A percentile compares a stretch with the other conserved stretches of the same genome.
Evolutionary conservation across 75 land plant genomes (phyloP).

Genomic region (Cupressus sempervirens): DNA sequence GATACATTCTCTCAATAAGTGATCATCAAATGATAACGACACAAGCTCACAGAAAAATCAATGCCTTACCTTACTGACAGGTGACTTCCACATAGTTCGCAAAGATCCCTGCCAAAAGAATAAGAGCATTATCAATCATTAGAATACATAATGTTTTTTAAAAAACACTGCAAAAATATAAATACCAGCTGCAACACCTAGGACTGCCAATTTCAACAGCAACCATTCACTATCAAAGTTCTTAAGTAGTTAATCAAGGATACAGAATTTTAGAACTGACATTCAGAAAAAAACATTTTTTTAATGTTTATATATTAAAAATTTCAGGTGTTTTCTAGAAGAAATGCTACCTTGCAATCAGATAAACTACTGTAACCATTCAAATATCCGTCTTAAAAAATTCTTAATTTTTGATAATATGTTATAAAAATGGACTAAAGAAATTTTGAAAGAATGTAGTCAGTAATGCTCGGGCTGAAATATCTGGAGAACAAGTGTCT

Average conservation of each 20-base stretch:
- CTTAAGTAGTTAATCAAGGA: not conserved
- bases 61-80: not conserved
- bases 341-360: not conserved
- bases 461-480: not conserved
- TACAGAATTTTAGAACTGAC: not conserved
- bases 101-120: not conserved
- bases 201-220: not conserved
- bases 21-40: not conserved
- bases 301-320: not conserved
- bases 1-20: not conserved
- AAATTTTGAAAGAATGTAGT: too few relatives aligned
- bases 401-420: too few relatives aligned
- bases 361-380: not conserved
- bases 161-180: not conserved
- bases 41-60: not conserved
- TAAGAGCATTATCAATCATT: not conserved
- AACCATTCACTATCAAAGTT: not conserved
- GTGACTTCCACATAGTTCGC: not conserved
- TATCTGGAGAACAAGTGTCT: not conserved
- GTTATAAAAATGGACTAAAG: not conserved
- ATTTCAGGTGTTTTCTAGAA: not conserved
- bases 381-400: not conserved
- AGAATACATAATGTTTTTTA: not conserved
- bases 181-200: not conserved
- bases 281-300: not conserved